Evolutionary conservation across 2,329 filamentous ascomycete genomes (phyloP), one percentile per base, ranked within the genome.

Genomic region (Epichloe coenophiala): DNA sequence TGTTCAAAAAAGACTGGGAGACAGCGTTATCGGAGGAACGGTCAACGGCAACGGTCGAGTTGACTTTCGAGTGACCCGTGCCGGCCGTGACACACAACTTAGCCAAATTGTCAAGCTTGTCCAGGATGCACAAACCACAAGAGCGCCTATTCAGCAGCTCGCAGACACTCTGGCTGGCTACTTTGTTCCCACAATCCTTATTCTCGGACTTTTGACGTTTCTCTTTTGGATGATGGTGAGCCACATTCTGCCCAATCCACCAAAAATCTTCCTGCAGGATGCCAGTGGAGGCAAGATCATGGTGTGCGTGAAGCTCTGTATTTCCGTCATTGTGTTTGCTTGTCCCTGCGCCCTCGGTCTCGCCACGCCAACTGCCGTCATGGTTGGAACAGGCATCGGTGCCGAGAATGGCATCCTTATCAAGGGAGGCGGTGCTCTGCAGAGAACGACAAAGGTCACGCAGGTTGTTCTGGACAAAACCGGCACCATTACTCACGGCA

Each of bases 81-180:
- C 91, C 37, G 93, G 93, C 46, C 85, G 90, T 55, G 91, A 98
- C 62, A 98, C 93, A 1, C 91, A 97, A 65, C 82, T 98, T 51
- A 95, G 89, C 67, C 93, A 97, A 68, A 98, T 98, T 57, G 93
- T 98, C 55, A 93, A 91, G 66, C 78, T 97, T n/a, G 93, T 98
- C 0, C 93, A 98, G 67, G 88, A 96, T 64, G 93, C 93, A 3
- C 93, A 98, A 66, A 97, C 91, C 2, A 91, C 82, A 48, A 81
- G 93, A 39, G 93, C 93, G 7, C 93, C 93, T 0, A 98, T 98
- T 53, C 93, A 98, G 66, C 81, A 88, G 43, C 79, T 97, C 62
- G 93, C 90, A 4, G 93, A 98, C 67, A 81, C 80, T 3, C 80
- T 98, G 43, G 90, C 93, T 15, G 91, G 93, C 13, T 93, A 93